phyloP scores from a whole-genome alignment of 129 eudicot species.

The Artemisia argyi region DNA sequence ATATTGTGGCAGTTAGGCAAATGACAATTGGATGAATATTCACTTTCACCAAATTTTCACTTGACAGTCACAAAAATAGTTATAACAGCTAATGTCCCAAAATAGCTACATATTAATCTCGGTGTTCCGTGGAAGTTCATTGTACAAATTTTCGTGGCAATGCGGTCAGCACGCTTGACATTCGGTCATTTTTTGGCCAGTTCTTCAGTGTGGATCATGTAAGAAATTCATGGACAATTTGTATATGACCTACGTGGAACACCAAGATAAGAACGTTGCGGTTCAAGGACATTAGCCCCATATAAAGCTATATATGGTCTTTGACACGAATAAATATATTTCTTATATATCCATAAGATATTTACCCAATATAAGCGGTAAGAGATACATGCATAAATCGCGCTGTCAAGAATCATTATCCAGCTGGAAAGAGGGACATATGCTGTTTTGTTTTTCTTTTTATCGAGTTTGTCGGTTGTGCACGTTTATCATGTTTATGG shows the following conservation, averaged over 20 bases:
- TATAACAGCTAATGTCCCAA: no score
- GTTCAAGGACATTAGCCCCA: not conserved
- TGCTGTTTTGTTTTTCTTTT: conserved; percentile 11
- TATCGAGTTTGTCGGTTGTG: conserved; percentile 11
- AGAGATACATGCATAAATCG: conserved; percentile 4
- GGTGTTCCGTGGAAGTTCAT: no score
- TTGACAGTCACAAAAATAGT: no score
- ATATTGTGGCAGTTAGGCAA: no score
- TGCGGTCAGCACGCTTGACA: no score
- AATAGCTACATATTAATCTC: no score
- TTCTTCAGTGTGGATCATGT: no score
- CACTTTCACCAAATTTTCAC: no score
- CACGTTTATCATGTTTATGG: conserved; percentile 21
- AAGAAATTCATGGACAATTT: not conserved
- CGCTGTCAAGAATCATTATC: conserved; percentile 16
- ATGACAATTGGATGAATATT: no score
- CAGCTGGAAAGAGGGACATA: conserved; percentile 16
- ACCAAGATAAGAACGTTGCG: not conserved
- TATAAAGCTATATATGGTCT: not conserved
- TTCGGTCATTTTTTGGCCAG: no score
- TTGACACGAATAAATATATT: not conserved
- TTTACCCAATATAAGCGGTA: not conserved
- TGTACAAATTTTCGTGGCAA: no score
- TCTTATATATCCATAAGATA: conserved; percentile 3
- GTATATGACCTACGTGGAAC: not conserved